Evolutionary conservation across 2,329 filamentous ascomycete species (phyloP), one percentile per base, ranked within the genome.

Genomic region (Fusarium sacchari): DNA sequence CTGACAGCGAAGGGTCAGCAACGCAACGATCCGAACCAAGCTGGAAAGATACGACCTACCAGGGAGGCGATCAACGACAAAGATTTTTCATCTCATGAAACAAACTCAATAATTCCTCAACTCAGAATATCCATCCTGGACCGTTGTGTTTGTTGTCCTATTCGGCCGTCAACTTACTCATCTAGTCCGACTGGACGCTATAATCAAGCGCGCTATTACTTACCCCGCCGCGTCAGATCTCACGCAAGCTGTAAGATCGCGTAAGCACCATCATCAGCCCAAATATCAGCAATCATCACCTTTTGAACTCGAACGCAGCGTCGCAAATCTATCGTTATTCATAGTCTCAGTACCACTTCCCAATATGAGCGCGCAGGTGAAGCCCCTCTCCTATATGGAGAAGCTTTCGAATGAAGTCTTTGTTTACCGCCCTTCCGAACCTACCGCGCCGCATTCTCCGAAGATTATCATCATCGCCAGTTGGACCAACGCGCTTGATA

Each of bases 381-480:
- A 58, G 20, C 58, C 71, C 3, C 61, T 72, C 56, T 55, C 61
- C 7, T 71, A 50, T 20, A 73, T 73, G 61, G 49, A 73, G 11
- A 71, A 60, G 18, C 37, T 73, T 6, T 60, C 71, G 3, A 36
- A 32, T 20, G 61, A 67, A 24, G n/a, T 74, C 32, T 53, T 30
- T 3, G 26, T 73, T 24, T 60, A 71, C n/a, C 67, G 58, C 24
- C 49, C 61, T 3, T 40, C 46, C 6, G 28, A 52, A 28, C 20
- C 20, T 26, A 15, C 30, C 11, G 6, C 34, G 7, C 28, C 47
- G 22, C 40, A 7, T 4, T 15, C 61, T 12, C 71, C 71, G 24
- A 71, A 64, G 49, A 39, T 73, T 10, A 55, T 73, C 24, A 63
- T 73, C 7, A 30, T 73, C 7, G 66, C 66, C 3, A 64, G 24